Evolutionary conservation across 768 basidiomycete genomes (phyloP), one percentile per base, ranked within the genome.

Genomic region (Pisolithus microcarpus): DNA sequence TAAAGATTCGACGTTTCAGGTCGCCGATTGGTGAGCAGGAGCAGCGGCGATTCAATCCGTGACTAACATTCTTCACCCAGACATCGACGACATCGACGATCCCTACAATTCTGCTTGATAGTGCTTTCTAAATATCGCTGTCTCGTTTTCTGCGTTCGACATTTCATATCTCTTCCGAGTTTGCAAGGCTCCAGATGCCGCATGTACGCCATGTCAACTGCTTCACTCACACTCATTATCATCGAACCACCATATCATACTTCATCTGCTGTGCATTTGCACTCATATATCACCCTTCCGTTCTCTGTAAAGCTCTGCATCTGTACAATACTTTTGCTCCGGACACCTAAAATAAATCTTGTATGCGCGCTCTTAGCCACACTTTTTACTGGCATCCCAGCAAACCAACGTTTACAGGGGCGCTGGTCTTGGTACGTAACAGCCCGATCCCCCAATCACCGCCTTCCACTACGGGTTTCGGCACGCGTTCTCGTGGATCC

Each of bases 401-500:
- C 28, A 21, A 10, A 42, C 23, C 19, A 13, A 23, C 34, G 34
- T 11, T 15, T 3, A 13, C 5, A 15, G 13, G 11, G 34, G 15
- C 34, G 13, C 13, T 34, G 34, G 34, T 34, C 34, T 44, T 11
- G 6, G 43, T 16, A 26, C 24, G 43, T 5, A 67, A 53, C 46
- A 67, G 52, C 36, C 59, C 50, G 15, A 69, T 51, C 8, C 26
- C 42, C 61, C 67, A 67, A 43, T 55, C 53, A 23, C 50, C 45
- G 10, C 21, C 43, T 15, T 46, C 54, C 43, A 64, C 48, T 44
- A 66, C 77, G 7, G 79, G 82, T 59, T 75, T 83, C 26, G 70
- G 64, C 18, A 83, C 74, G 47, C 72, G 75, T 34, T 82, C 77
- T 8, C 75, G 52, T 6, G 81, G 76, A 56, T 81, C 78, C 11